Evolutionary conservation across 306 rosid genomes (phyloP), one percentile per base, ranked within the genome.

Genomic region (Medicago lupulina): DNA sequence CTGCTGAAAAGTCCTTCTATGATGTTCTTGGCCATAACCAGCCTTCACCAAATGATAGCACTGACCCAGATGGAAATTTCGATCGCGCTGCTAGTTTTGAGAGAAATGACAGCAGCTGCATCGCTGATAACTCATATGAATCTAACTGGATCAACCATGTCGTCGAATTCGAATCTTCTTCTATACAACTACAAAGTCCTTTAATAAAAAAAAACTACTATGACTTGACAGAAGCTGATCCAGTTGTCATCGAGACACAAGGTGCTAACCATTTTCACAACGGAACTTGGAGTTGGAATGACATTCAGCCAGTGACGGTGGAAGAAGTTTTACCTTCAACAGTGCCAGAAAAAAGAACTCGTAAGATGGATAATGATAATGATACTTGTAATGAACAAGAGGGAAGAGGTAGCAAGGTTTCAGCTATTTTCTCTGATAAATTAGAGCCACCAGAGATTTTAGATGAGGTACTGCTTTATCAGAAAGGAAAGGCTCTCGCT

Each of bases 1-100:
- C 96, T 28, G 89, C 97, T 39, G 98, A 94, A 75, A 92, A 90
- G 49, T 94, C 97, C 2, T 87, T 94, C 62, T 85, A 86, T 53
- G 97, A 94, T 43, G 95, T 55, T 55, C 87, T 94, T 40, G 89
- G 82, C 6, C 81, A 85, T 67, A 67, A 71, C 3, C 70, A 83
- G 58, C 87, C 87, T 58, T 73, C 90, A 38, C 31, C 86, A 38
- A 12, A 44, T 71, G 81, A 79, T 43, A 41, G 14, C 39, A 0
- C 63, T 2, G 79, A 28, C 19, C 82, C 81, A 23, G 85, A 81
- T 73, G 76, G 58, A 44, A 38, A 58, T 53, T 71, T 1, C n/a
- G 76, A 73, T 4, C 73, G 18, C 7, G 18, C 64, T 16, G 34
- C 18, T 44, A 84, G 87, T 54, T 54, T 61, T 67, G 82, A 61